Base-by-base conservation (phyloP, 306 rosid genomes). In the Vigna reflexopilosa region DNA sequence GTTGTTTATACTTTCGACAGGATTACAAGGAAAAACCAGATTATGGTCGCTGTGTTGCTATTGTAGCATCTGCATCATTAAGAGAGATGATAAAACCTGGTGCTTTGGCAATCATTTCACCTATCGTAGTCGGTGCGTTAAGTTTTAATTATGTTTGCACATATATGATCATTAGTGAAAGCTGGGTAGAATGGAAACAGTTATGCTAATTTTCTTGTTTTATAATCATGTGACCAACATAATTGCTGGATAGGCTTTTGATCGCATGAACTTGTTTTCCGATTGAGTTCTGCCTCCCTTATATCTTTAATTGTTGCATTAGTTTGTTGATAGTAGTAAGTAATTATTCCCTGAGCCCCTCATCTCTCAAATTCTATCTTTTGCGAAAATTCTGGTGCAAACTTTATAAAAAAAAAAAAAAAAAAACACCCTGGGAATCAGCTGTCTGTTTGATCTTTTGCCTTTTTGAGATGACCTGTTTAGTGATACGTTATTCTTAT, bases 11-110 rank as follows among this genome's bases (percentile, higher is more conserved):
- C 67, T 86, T 77, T 66, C 58, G 48, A 48, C 89, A 95, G 98
- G 99, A 95, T 69, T 95, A 89, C 67, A 91, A 82, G 81, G 98
- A 95, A 88, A 95, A 93, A 81, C 99, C 99, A 26, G 99, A 95
- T 76, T 95, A 95, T 87, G 90, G 90, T 26, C 98, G 98, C 45
- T 95, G 99, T 80, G 99, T 95, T 79, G 99, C 98, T 71, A 95
- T 93, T 30, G 98, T 95, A 68, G 99, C 99, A 73, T 88, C 99
- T 72, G 98, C 98, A 61, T 93, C 99, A 30, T 79, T 95, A 77
- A 86, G 85, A 86, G 99, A 95, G 89, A 95, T 95, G 99, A 91
- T 91, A 79, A 95, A 95, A 83, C 99, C 98, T 66, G 98, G 99
- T 76, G 98, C 91, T 72, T 80, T 95, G 90, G 98, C 99, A 76